A percentile compares a stretch with the other conserved stretches of the same genome.
phyloP scores from a whole-genome alignment of 2,329 filamentous ascomycete genomes.

The Colletotrichum phormii region DNA sequence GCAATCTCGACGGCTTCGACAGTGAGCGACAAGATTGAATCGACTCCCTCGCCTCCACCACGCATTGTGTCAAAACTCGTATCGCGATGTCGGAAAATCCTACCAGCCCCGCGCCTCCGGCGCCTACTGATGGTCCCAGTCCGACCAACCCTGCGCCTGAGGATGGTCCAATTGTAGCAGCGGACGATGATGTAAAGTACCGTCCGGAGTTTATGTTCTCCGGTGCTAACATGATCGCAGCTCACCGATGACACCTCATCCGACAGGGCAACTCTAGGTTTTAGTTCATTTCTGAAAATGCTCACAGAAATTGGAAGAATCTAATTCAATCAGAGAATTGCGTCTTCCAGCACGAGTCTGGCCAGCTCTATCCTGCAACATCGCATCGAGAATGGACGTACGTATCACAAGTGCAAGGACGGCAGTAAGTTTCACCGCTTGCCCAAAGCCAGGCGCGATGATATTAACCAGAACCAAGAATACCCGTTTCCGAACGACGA shows the following conservation, averaged over 20 bases:
- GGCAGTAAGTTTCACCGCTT: neutral
- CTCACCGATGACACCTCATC: neutral
- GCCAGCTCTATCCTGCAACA: neutral
- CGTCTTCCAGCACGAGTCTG: neutral
- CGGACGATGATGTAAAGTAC: neutral
- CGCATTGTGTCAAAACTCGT: neutral
- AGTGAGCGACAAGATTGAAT: neutral
- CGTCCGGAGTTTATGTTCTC: neutral
- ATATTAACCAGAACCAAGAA: neutral
- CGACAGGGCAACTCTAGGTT: neutral
- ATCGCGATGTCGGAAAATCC: neutral
- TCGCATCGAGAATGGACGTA: neutral
- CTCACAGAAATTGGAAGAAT: too few relatives aligned
- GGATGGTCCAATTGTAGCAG: neutral
- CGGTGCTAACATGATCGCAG: neutral
- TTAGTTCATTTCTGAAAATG: neutral
- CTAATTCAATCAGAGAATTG: neutral
- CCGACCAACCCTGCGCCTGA: neutral
- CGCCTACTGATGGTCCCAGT: neutral
- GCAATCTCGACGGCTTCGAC: neutral
- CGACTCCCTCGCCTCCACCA: too few relatives aligned
- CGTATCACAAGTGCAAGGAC: neutral
- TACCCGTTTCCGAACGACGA: conserved; percentile 17
- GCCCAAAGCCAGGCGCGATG: too few relatives aligned
- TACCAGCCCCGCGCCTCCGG: too few relatives aligned